Conservation (phyloP, 2,329 filamentous ascomycete genomes). For the Pezicula rhizophila region DNA sequence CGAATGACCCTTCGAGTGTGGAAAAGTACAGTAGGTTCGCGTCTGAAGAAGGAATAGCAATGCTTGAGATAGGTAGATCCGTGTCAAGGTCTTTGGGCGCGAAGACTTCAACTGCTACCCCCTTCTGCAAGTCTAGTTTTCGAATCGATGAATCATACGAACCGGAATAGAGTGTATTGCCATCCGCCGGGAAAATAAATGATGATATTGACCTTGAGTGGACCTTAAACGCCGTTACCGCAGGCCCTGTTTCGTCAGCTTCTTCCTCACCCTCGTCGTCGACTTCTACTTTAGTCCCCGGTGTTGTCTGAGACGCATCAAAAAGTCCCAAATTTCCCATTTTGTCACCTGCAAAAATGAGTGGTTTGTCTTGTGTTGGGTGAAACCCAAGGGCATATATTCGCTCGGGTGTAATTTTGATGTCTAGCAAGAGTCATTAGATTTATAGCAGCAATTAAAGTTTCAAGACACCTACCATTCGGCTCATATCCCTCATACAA, state of each 20-base stretch:
- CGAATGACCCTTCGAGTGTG: conserved; percentile 74
- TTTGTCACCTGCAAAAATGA: conserved; percentile 93
- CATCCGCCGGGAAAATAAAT: conserved; percentile 70
- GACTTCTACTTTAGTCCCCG: conserved; percentile 47
- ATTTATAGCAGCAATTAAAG: not conserved
- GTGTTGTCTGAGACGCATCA: conserved; percentile 69
- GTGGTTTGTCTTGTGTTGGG: conserved; percentile 74
- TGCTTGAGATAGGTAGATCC: conserved; percentile 75
- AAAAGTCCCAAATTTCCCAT: conserved; percentile 86
- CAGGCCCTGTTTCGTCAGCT: conserved; percentile 59
- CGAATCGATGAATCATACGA: conserved; percentile 93
- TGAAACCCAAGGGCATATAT: conserved; percentile 87
- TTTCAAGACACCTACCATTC: conserved; percentile 49
- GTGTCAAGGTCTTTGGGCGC: conserved; percentile 63
- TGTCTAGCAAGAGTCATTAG: conserved; percentile 45
- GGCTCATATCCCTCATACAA: conserved; percentile 82
- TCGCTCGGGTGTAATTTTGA: conserved; percentile 85
- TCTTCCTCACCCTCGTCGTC: conserved; percentile 64
- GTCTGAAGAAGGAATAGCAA: conserved; percentile 70
- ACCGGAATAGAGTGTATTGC: conserved; percentile 71
- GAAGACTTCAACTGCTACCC: conserved; percentile 74
- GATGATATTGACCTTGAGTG: conserved; percentile 84
- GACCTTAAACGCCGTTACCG: conserved; percentile 84
- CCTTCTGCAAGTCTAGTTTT: conserved; percentile 76
- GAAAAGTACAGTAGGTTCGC: conserved; percentile 79